Base-by-base conservation (phyloP, 2,329 filamentous ascomycete species). In the Colletotrichum sansevieriae region DNA sequence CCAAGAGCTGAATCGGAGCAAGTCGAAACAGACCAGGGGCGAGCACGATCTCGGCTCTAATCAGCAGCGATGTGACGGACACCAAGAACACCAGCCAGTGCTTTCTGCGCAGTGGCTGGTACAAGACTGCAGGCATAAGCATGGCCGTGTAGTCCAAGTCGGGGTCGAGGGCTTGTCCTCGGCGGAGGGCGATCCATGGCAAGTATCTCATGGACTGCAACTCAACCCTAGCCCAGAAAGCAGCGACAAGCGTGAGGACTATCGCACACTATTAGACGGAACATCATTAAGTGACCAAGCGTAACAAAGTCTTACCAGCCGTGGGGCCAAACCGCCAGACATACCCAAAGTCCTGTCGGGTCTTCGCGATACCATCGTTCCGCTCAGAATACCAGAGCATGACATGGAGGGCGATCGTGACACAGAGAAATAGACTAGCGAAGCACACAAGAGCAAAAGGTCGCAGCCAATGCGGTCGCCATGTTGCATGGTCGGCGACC, bases 21-120 rank as follows among this genome's bases (percentile, higher is more conserved):
- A 52, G 33, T 18, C 54, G 47, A 29, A 57, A 63, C 13, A 67
- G n/a, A 46, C 51, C 52, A 13, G 65, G 59, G 3, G 65, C 65
- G 18, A 67, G 65, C 15, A 67, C 39, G 29, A 67, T 64, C 60
- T 67, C 58, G 20, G 39, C 44, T 25, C 52, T 63, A 35, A 67
- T 44, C 6, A 63, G 37, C 12, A 67, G 35, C 18, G 59, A 22
- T 22, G 46, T 33, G 20, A 67, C 18, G 0, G 52, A 22, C 1
- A 55, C 25, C 37, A 63, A 18, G 25, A 67, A 46, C 18, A 67
- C 65, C 3, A 64, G 20, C 8, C 39, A 58, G 20, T 64, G 65
- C n/a, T 35, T 41, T 3, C 59, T 25, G n/a, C 37, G 52, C 8
- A 67, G 39, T 2, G 65, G 58, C 15, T 51, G 43, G 25, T 47